phyloP scores from a whole-genome alignment of 257 asterid species.

The Gardenia jasminoides region DNA sequence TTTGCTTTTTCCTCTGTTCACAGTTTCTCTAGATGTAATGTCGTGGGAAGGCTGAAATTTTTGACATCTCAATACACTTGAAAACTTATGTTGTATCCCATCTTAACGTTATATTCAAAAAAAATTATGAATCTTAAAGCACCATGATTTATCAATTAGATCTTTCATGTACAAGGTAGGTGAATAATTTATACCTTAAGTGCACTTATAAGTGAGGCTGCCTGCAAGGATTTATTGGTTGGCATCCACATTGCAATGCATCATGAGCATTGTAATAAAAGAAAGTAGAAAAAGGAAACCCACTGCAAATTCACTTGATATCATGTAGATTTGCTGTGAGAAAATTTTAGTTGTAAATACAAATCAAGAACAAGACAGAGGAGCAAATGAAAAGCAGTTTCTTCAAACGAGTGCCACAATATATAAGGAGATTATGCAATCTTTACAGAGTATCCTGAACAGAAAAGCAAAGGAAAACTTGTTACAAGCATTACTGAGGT shows the following conservation, averaged over 20 bases:
- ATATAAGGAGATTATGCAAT: conserved; percentile 31
- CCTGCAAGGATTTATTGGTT: not conserved
- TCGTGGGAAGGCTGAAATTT: not conserved
- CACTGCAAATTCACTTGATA: not conserved
- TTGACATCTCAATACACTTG: not conserved
- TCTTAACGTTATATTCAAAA: too few species aligned
- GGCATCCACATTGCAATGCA: not conserved
- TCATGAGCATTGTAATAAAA: too few species aligned
- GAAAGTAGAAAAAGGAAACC: too few species aligned
- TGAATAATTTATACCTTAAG: too few species aligned
- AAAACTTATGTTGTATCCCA: too few species aligned
- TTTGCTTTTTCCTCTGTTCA: too few species aligned
- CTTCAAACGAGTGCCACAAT: conserved; percentile 7
- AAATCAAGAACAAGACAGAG: not conserved
- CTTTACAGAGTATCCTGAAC: conserved; percentile 47
- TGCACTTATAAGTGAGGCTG: not conserved
- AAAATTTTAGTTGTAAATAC: too few species aligned
- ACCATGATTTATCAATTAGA: not conserved
- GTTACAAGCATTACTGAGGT: conserved; percentile 13
- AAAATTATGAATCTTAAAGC: not conserved
- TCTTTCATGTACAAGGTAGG: not conserved
- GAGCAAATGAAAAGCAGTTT: not conserved
- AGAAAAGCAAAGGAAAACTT: conserved; percentile 19
- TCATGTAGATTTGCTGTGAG: not conserved
- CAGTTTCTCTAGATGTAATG: too few species aligned